Conservation (phyloP, 768 basidiomycete genomes). For the Boletus rubescentipes region DNA sequence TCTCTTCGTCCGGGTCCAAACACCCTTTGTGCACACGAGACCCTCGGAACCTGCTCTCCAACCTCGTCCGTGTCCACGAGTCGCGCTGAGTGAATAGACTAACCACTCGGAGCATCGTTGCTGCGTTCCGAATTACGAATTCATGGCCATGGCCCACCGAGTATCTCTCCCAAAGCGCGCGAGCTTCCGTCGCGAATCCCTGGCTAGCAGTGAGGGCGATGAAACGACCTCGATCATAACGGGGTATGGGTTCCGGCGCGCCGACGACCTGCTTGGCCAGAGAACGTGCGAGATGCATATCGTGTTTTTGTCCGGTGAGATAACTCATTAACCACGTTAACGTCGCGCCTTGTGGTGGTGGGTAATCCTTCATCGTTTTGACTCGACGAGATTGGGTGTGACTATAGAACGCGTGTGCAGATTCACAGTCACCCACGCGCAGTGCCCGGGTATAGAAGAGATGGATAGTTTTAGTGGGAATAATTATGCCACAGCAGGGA, state of each 20-base stretch:
- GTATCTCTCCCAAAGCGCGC: slow-evolving; percentile 59
- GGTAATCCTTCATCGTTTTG: slow-evolving; percentile 39
- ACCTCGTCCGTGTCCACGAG: slow-evolving; percentile 19
- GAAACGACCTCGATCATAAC: slow-evolving; percentile 47
- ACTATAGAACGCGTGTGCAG: slow-evolving; percentile 47
- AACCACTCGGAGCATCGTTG: slow-evolving; percentile 42
- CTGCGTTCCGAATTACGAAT: slow-evolving; percentile 44
- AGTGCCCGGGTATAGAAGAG: slow-evolving; percentile 47
- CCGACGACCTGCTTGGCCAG: slow-evolving; percentile 52
- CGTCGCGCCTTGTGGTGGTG: slow-evolving; percentile 46
- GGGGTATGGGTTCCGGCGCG: slow-evolving; percentile 40
- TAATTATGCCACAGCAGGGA: slow-evolving; percentile 25
- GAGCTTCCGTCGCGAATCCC: slow-evolving; percentile 49
- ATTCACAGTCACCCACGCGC: slow-evolving; percentile 25
- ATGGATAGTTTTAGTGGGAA: slow-evolving; percentile 45
- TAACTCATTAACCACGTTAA: slow-evolving; percentile 55
- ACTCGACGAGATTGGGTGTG: slow-evolving; percentile 40
- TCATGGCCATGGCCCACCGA: slow-evolving; percentile 40
- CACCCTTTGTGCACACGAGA: neutral
- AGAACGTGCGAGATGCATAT: slow-evolving; percentile 46
- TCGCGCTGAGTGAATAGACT: slow-evolving; percentile 38
- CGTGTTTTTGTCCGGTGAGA: slow-evolving; percentile 38
- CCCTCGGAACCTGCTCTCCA: neutral
- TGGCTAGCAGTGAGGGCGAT: slow-evolving; percentile 45
- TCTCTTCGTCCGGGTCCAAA: slow-evolving; percentile 1